Evolutionary conservation across 441 rosid genomes (phyloP), one percentile per base, ranked within the genome.

Genomic region (Breynia disticha): DNA sequence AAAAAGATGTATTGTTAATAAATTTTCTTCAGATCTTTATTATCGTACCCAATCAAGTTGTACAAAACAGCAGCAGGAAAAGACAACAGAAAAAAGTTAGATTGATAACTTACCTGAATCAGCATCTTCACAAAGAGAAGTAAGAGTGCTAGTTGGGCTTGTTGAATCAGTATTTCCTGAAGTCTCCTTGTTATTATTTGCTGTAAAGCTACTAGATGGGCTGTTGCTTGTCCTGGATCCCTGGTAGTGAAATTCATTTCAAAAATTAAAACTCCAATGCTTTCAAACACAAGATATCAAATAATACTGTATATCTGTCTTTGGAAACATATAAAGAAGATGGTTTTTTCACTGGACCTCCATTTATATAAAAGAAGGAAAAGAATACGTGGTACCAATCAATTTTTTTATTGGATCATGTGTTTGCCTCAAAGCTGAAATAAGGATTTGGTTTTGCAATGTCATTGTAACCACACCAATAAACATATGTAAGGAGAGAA

Each of bases 101-200:
- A 19, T 16, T 62, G 64, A 54, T 61, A 24, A 43, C 4, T 9
- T 79, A 90, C 98, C 98, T 48, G 96, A 80, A 73, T 90, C 95
- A 63, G 82, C 85, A 67, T 90, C 96, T 80, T 87, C 96, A 67
- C 78, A 82, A 59, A 70, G 57, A 35, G 86, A 79, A 47, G 96
- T 65, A 68, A 85, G 74, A 46, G 86, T 72, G 69, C 88, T 83
- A 48, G 88, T 81, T 62, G 95, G 90, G 72, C 90, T 82, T 56
- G 85, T 60, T 21, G 90, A 85, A 70, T 85, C 90, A 11, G 83
- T 75, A 72, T 72, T 74, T 65, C 68, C 79, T 21, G 95, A 74
- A 50, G 77, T 67, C 44, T 68, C 73, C 44, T 73, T 69, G 62
- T 58, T 69, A n/a, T 42, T 63, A 69, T 65, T 77, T 24, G 60